phyloP scores from a whole-genome alignment of 306 rosid genomes.

The Corylus americana region DNA sequence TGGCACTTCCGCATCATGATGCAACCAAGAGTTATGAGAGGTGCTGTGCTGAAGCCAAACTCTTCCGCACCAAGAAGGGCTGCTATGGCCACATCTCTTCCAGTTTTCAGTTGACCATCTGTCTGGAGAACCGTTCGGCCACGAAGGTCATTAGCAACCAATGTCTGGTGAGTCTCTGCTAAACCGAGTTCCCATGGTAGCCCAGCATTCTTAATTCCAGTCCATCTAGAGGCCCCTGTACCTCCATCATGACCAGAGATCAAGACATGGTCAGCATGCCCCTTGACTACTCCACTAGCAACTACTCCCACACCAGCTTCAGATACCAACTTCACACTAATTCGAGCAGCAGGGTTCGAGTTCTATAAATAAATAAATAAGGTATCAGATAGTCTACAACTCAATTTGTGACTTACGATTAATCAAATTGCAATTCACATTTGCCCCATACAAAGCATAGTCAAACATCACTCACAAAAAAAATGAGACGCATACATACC shows the following conservation, averaged over 20 bases:
- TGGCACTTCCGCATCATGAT: conserved; percentile 99
- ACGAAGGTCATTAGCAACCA: conserved; percentile 95
- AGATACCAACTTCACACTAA: conserved; percentile 95
- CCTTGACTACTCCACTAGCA: conserved; percentile 99
- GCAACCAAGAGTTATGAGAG: conserved; percentile 96
- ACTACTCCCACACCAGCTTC: conserved; percentile 99
- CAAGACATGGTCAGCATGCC: conserved; percentile 96
- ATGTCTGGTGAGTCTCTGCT: conserved; percentile 98
- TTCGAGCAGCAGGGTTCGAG: conserved; percentile 91
- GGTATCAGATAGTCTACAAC: conserved; percentile 8
- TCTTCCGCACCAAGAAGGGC: conserved; percentile 99
- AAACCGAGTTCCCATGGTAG: conserved; percentile 99
- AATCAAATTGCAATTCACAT: conserved; percentile 11
- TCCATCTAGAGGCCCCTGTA: conserved; percentile 99
- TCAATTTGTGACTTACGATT: not conserved
- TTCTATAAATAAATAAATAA: conserved; percentile 50
- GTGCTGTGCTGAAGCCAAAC: conserved; percentile 99
- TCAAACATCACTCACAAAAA: not conserved
- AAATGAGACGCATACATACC: conserved; percentile 37
- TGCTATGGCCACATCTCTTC: conserved; percentile 98
- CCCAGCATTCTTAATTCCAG: conserved; percentile 99
- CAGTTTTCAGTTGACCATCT: conserved; percentile 98
- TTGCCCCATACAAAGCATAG: not conserved
- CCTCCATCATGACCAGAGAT: conserved; percentile 99
- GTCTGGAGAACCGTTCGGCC: conserved; percentile 97